Evolutionary conservation across 2,329 filamentous ascomycete species (phyloP).

Genomic region (Geosmithia morbida): DNA sequence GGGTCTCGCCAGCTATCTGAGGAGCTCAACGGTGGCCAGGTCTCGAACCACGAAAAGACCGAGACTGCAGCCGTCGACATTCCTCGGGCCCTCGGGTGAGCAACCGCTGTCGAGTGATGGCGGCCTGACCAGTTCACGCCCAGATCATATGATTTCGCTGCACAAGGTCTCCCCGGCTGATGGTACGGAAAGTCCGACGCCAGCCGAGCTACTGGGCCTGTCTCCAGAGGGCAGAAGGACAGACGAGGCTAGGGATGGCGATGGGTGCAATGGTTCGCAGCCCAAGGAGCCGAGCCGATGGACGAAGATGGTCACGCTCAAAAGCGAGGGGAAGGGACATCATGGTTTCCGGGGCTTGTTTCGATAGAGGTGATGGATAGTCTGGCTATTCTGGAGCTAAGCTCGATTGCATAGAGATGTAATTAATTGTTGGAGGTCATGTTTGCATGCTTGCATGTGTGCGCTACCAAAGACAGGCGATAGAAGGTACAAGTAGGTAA

Average conservation of each 20-base stretch:
- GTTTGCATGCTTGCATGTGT: too few species aligned
- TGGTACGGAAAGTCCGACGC: background rate
- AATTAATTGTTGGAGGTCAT: too few species aligned
- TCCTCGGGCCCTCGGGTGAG: background rate
- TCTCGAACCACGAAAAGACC: background rate
- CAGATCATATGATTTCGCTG: background rate
- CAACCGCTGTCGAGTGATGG: background rate
- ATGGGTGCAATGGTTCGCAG: background rate
- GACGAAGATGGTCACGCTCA: slow-evolving; percentile 19
- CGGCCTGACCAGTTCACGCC: background rate
- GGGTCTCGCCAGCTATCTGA: background rate
- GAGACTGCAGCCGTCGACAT: background rate
- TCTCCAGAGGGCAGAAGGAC: background rate
- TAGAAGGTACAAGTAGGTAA: background rate
- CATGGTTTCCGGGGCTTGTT: slow-evolving; percentile 29
- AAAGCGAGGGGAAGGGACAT: slow-evolving; percentile 21
- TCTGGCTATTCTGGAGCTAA: background rate
- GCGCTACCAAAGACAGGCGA: background rate
- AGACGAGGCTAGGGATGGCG: background rate
- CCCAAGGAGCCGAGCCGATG: slow-evolving; percentile 18
- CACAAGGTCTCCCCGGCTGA: background rate
- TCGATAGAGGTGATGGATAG: slow-evolving; percentile 12
- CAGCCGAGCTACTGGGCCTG: too few species aligned
- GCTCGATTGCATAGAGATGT: background rate
- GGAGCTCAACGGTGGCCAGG: background rate